Evolutionary conservation across 352 stramenopile species (phyloP), one percentile per base, ranked within the genome.

Genomic region (Phytophthora pisi): DNA sequence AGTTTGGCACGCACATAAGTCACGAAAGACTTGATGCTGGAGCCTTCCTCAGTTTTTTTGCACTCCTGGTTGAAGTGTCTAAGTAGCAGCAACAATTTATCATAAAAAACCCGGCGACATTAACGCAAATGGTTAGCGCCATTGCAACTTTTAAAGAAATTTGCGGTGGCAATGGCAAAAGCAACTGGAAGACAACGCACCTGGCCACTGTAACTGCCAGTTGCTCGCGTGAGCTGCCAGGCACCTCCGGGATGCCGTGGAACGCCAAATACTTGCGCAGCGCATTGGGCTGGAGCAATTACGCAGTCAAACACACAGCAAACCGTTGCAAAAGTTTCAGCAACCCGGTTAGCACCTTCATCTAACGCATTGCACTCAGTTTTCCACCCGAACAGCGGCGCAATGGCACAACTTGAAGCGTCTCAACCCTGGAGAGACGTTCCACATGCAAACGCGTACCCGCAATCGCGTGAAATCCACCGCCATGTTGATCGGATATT

Each of bases 1-100:
- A 10, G 8, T 26, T 38, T 62, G 1, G 8, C 26, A 66, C 82
- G 34, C 75, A 94, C 86, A 34, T 89, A 94, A 45, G 74, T 71
- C 28, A 92, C 64, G 24, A 93, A 93, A 20, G 79, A 86, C 34
- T 77, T 57, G 43, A 94, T 92, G 45, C 77, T 90, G 15, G 67
- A 68, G 30, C 74, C 66, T 70, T 94, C 86, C 43, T 94, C 81
- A 4, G 80, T 64, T 24, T 72, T 76, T 47, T 88, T 78, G 66
- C 84, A 88, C 46, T 81, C 79, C n/a, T 90, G 68, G 16, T 77
- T 80, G 59, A 92, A 92, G 66, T 92, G 86, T 30, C 85, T 91
- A 54, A 20, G 15, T 31, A 50, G 4, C 26, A 55, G 43, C 15
- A 63, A 74, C 13, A 64, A 53, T 10, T 18, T 49, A 2, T 5